Conservation (phyloP, 331 rosid species). For the Saraca asoca region DNA sequence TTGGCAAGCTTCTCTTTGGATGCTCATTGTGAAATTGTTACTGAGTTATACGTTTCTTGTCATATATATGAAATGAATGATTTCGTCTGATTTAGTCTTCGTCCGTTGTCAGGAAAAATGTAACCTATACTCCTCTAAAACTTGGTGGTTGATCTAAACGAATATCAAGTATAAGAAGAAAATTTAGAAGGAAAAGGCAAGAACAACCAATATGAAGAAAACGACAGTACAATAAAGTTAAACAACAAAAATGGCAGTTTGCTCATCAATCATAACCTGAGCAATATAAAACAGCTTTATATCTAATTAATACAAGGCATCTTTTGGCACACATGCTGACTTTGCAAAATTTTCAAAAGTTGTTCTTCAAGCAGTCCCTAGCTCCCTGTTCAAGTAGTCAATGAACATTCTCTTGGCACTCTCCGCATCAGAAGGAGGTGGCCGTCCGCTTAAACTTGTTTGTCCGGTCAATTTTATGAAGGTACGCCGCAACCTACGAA, state of each 20-base stretch:
- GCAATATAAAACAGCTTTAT: slow-evolving; percentile 1
- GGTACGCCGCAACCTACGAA: slow-evolving; percentile 73
- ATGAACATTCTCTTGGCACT: slow-evolving; percentile 94
- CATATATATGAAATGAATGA: too few species aligned
- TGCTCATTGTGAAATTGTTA: too few species aligned
- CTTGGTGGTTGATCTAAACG: too few species aligned
- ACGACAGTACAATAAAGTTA: not conserved
- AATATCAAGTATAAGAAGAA: too few species aligned
- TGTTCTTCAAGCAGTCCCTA: slow-evolving; percentile 62
- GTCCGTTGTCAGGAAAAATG: too few species aligned
- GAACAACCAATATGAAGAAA: too few species aligned
- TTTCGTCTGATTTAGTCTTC: too few species aligned
- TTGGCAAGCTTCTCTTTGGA: too few species aligned
- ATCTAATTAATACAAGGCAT: slow-evolving; percentile 18
- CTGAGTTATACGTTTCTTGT: too few species aligned
- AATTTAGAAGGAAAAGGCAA: too few species aligned
- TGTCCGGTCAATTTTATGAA: slow-evolving; percentile 90
- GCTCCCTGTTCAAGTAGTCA: slow-evolving; percentile 94
- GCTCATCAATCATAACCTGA: slow-evolving; percentile 21
- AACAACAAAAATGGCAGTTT: not conserved
- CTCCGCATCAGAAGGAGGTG: slow-evolving; percentile 86
- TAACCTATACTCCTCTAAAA: too few species aligned
- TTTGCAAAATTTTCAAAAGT: not conserved
- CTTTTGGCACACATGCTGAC: not conserved
- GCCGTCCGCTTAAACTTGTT: slow-evolving; percentile 89